These are phyloP conservation scores for Hortaea sp. DNA, from an alignment of 2,329 filamentous ascomycete genomes.

Conservation along the genomic window DNA sequence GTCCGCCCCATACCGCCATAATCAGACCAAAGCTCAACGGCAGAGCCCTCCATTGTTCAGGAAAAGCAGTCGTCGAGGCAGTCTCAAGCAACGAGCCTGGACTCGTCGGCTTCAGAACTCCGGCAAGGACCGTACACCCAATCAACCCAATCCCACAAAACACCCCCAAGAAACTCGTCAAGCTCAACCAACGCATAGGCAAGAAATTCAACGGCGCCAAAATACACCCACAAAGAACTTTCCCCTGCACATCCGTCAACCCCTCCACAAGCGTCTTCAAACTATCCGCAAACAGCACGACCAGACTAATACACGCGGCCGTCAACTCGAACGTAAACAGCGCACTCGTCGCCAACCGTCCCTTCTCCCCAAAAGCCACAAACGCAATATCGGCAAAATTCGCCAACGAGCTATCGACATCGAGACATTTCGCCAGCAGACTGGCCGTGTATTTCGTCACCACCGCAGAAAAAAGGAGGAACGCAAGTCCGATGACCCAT, in stretches of 20 bases:
- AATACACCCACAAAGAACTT: slow-evolving; percentile 68
- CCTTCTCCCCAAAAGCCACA: slow-evolving; percentile 75
- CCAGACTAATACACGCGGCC: slow-evolving; percentile 77
- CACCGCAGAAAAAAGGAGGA: slow-evolving; percentile 62
- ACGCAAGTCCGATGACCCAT: slow-evolving; percentile 71
- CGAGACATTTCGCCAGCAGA: slow-evolving; percentile 77
- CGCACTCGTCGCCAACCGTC: slow-evolving; percentile 70
- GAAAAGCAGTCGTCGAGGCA: slow-evolving; percentile 70
- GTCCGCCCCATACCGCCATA: slow-evolving; percentile 70
- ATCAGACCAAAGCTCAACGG: slow-evolving; percentile 83
- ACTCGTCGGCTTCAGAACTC: slow-evolving; percentile 63
- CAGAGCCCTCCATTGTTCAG: slow-evolving; percentile 74
- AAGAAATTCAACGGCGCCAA: slow-evolving; percentile 76
- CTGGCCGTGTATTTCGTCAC: slow-evolving; percentile 80
- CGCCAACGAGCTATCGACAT: slow-evolving; percentile 73
- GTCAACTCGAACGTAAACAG: slow-evolving; percentile 82
- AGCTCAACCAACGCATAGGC: slow-evolving; percentile 72
- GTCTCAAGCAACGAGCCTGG: slow-evolving; percentile 80
- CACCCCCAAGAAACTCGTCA: slow-evolving; percentile 89
- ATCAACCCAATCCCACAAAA: slow-evolving; percentile 80
- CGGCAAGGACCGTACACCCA: slow-evolving; percentile 72
- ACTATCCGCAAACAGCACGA: slow-evolving; percentile 93
- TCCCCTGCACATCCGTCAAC: slow-evolving; percentile 64
- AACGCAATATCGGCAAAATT: slow-evolving; percentile 92
- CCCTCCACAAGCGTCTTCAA: slow-evolving; percentile 68